phyloP scores from a whole-genome alignment of 129 eudicot species.

The Oenanthe sinensis region DNA sequence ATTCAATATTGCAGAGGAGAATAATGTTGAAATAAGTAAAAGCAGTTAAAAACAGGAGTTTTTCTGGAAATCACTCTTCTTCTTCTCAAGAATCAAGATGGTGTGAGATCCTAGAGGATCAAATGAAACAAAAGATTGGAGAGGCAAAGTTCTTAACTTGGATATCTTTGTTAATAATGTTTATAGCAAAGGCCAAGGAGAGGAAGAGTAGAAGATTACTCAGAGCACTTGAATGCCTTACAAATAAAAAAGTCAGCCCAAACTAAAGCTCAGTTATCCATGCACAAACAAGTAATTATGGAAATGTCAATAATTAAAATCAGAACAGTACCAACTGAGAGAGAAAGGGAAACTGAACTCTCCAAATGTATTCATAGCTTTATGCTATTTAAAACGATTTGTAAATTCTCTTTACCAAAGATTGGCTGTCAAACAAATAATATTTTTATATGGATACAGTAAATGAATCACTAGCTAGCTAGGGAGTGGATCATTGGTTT shows the following conservation, averaged over 20 bases:
- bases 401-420: slow-evolving; percentile 8
- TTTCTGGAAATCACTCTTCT: background rate
- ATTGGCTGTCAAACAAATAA: background rate
- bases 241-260: background rate
- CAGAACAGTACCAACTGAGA: slow-evolving; percentile 8
- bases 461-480: slow-evolving; percentile 5
- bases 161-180: background rate
- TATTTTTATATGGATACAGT: background rate
- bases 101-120: background rate
- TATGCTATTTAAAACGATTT: background rate
- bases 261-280: slow-evolving; percentile 1
- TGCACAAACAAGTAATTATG: slow-evolving; percentile 1
- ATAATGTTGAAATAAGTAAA: background rate
- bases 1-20: background rate
- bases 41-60: background rate
- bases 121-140: background rate
- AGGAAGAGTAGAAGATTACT: background rate
- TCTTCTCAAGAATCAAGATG: background rate
- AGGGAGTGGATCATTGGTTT: slow-evolving; percentile 13
- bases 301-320: slow-evolving; percentile 12
- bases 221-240: background rate
- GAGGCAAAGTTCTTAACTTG: background rate
- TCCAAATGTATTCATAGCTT: background rate
- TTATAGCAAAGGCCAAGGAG: slow-evolving; percentile 12
- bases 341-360: slow-evolving; percentile 10